A percentile compares a stretch with the other conserved stretches of the same genome.
Conservation (phyloP, 2,329 filamentous ascomycete genomes). For the Colletotrichum limetticola region DNA sequence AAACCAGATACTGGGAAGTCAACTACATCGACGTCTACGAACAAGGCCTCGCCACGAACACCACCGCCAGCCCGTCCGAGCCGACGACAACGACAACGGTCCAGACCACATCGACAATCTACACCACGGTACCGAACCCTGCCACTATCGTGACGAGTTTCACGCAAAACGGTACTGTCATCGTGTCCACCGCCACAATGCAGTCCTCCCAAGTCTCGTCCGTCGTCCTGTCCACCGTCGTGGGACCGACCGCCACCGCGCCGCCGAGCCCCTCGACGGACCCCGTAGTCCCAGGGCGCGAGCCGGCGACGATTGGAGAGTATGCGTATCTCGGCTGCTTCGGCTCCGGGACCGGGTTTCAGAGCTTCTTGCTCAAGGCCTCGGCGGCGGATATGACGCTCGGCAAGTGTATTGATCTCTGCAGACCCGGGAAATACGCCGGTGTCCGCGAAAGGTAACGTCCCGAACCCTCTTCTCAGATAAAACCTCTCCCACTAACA, state of each 20-base stretch:
- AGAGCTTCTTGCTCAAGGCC: slow-evolving; percentile 45
- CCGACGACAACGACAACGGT: slow-evolving; percentile 43
- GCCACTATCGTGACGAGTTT: slow-evolving; percentile 23
- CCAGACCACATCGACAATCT: slow-evolving; percentile 39
- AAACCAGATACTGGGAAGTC: slow-evolving; percentile 61
- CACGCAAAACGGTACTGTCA: slow-evolving; percentile 11
- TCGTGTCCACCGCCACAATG: slow-evolving; percentile 16
- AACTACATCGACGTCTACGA: slow-evolving; percentile 62
- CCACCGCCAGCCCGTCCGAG: slow-evolving; percentile 24
- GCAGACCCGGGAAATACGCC: slow-evolving; percentile 48
- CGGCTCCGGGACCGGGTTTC: slow-evolving; percentile 48
- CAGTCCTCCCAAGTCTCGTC: neutral
- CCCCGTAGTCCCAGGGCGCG: slow-evolving; percentile 38
- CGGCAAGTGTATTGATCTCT: slow-evolving; percentile 50
- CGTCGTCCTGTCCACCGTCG: neutral
- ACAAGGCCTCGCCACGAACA: slow-evolving; percentile 30
- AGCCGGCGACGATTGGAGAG: slow-evolving; percentile 46
- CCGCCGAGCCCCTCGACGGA: slow-evolving; percentile 26
- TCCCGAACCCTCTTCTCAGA: neutral
- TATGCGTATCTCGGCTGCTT: slow-evolving; percentile 55
- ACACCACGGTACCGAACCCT: slow-evolving; percentile 40
- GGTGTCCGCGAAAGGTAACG: slow-evolving; percentile 48
- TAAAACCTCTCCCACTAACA: neutral
- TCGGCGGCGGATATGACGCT: slow-evolving; percentile 51
- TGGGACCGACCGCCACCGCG: slow-evolving; percentile 1